Evolutionary conservation across 176 grass and related monocot genomes (phyloP).

Genomic region (Oryza rufipogon): DNA sequence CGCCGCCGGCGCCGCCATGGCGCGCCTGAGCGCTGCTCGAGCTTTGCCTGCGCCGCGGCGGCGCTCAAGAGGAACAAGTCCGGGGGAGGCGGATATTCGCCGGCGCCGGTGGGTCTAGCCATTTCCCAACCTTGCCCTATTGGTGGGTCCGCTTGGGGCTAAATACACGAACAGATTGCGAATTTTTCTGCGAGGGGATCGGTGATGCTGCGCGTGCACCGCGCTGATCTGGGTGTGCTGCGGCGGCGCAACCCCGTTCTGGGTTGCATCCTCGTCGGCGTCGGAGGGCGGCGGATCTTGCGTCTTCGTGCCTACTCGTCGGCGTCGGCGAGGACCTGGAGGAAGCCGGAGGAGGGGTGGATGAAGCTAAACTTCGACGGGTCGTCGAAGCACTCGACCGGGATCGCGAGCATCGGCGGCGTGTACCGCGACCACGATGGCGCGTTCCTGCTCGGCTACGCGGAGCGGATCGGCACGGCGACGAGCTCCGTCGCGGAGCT

Average conservation of each 20-base stretch:
- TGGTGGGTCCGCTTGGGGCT: neutral
- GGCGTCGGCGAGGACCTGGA: slow-evolving; percentile 40
- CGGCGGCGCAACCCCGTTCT: neutral
- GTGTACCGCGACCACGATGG: slow-evolving; percentile 79
- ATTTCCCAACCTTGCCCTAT: no score
- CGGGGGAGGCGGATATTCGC: no score
- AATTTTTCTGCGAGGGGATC: neutral
- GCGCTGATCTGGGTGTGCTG: slow-evolving; percentile 26
- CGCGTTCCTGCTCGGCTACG: slow-evolving; percentile 70
- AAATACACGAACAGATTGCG: neutral
- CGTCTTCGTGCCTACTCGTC: neutral
- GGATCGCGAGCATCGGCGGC: slow-evolving; percentile 79
- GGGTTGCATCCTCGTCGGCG: neutral
- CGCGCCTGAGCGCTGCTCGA: no score
- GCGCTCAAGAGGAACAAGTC: no score
- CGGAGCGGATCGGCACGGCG: slow-evolving; percentile 61
- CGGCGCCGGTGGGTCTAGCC: no score
- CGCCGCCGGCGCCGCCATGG: no score
- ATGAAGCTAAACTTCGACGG: slow-evolving; percentile 95
- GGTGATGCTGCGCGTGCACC: slow-evolving; percentile 27
- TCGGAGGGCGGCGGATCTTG: neutral
- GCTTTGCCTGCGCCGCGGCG: no score
- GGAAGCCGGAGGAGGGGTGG: slow-evolving; percentile 58
- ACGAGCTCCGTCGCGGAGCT: slow-evolving; percentile 73
- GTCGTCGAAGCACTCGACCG: slow-evolving; percentile 47